Evolutionary conservation across 1,284 basidiomycete species (phyloP), one percentile per base, ranked within the genome.

Genomic region (Ganoderma resinaceum): DNA sequence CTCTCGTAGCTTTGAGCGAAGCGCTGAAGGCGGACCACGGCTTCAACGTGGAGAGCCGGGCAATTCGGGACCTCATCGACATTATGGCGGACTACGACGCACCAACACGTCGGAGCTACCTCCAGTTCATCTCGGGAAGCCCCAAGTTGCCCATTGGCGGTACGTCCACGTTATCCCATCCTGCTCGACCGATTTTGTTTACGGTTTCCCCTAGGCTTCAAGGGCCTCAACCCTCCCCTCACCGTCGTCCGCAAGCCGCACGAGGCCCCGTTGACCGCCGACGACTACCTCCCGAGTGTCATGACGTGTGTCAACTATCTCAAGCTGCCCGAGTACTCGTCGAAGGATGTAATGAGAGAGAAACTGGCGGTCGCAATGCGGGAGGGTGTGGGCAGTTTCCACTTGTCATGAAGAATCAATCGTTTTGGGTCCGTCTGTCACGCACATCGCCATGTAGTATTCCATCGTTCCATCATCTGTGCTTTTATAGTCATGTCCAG

Each of bases 271-370:
- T 85, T 96, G 72, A 89, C 90, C 20, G 95, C 97, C 1, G 96
- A 99, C 79, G 95, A 98, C 79, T 98, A 98, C 79, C 84, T 99
- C 49, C 97, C 97, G 0, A 97, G 95, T 78, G 97, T 99, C 58
- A 99, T 99, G 97, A 99, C 97, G 12, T 99, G 97, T 79, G 97
- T 97, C 73, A 98, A 98, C 81, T 97, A 97, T 78, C 84, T 98
- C 77, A 98, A 98, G 81, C 83, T 98, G 75, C 96, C 96, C 0
- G 95, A 97, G 77, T 98, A 98, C 79, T 95, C 93, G 67, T 90
- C 90, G 46, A 95, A 93, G 80, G 86, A 85, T 46, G 88, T 95
- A 52, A 91, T 97, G 88, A 86, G 84, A 72, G 89, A 93, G 78
- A 96, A 95, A 79, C 80, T 98, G 68, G 82, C 84, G 67, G 85